These are phyloP conservation scores for Collybia sp. DNA, from an alignment of 768 basidiomycete genomes.

Conservation along the genomic window DNA sequence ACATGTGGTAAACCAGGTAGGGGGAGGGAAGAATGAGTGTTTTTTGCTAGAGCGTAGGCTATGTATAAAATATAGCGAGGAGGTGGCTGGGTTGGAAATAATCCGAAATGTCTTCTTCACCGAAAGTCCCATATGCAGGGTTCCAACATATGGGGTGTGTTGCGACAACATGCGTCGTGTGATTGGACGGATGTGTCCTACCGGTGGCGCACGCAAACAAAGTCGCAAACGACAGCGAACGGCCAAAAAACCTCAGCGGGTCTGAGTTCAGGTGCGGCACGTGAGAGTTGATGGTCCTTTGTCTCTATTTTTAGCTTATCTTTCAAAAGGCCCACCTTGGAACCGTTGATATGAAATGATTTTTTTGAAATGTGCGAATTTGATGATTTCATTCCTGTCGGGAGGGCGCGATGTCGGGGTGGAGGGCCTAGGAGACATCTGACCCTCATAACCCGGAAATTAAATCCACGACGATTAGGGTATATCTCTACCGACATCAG, in stretches of 20 bases:
- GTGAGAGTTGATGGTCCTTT: not conserved
- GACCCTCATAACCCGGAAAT: too few species aligned
- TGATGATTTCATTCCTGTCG: too few species aligned
- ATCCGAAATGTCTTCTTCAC: not conserved
- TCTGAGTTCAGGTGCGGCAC: not conserved
- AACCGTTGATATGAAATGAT: conserved; percentile 2
- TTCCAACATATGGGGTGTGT: conserved; percentile 1
- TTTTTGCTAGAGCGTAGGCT: conserved; percentile 4
- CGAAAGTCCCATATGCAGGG: not conserved
- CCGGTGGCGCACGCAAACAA: conserved; percentile 13
- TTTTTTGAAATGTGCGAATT: not conserved
- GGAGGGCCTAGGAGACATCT: too few species aligned
- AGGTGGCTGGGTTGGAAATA: not conserved
- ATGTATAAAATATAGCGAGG: conserved; percentile 3
- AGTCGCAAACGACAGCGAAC: conserved; percentile 25
- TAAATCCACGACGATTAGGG: too few species aligned
- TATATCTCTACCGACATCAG: too few species aligned
- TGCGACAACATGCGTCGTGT: conserved; percentile 4
- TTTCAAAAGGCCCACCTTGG: too few species aligned
- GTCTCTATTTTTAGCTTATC: conserved; percentile 15
- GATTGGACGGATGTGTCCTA: conserved; percentile 7
- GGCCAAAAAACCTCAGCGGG: conserved; percentile 34
- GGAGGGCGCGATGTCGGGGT: too few species aligned
- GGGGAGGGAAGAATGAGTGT: conserved; percentile 4
- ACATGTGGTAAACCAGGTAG: conserved; percentile 12